Percentiles rank a stretch among this genome's conserved stretches.
Evolutionary conservation across 176 grass and related monocot genomes (phyloP).

Genomic region (Phragmites australis): DNA sequence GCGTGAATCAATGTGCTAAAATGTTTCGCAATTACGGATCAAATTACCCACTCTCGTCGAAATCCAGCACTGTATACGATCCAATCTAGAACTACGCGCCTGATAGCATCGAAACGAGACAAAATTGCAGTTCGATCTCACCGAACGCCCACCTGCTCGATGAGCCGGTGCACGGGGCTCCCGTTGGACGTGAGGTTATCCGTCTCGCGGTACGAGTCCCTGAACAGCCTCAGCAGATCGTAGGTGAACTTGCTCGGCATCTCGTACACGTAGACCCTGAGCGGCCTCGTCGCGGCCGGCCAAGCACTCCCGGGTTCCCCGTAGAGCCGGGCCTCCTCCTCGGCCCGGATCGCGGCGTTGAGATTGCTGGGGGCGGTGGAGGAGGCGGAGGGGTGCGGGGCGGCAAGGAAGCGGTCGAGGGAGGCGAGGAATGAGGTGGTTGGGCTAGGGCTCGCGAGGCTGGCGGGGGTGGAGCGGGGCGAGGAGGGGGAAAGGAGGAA

Average conservation of each 20-base stretch:
- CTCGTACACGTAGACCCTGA: conserved; percentile 92
- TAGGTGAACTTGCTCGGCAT: conserved; percentile 97
- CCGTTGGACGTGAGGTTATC: conserved; percentile 94
- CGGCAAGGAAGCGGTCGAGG: conserved; percentile 66
- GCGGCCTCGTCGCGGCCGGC: conserved; percentile 49
- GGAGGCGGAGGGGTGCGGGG: conserved; percentile 38
- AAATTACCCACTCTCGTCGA: background rate
- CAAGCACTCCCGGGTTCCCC: conserved; percentile 49
- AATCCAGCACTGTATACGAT: background rate
- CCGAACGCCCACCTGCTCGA: conserved; percentile 74
- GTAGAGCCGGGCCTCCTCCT: conserved; percentile 60
- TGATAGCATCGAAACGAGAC: background rate
- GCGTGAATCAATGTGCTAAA: background rate
- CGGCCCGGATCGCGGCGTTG: conserved; percentile 46
- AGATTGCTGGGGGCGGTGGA: conserved; percentile 22
- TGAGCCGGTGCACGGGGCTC: conserved; percentile 94
- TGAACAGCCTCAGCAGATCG: conserved; percentile 88
- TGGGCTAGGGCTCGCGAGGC: conserved; percentile 22
- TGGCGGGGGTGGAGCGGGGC: background rate
- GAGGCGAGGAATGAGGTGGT: conserved; percentile 52
- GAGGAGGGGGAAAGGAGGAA: conserved; percentile 49
- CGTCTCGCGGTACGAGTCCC: conserved; percentile 79
- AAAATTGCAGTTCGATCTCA: conserved; percentile 28
- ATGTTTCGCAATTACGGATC: background rate
- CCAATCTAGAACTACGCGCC: background rate